Evolutionary conservation across 345 rosid genomes (phyloP), one percentile per base, ranked within the genome.

Genomic region (Turritis glabra): DNA sequence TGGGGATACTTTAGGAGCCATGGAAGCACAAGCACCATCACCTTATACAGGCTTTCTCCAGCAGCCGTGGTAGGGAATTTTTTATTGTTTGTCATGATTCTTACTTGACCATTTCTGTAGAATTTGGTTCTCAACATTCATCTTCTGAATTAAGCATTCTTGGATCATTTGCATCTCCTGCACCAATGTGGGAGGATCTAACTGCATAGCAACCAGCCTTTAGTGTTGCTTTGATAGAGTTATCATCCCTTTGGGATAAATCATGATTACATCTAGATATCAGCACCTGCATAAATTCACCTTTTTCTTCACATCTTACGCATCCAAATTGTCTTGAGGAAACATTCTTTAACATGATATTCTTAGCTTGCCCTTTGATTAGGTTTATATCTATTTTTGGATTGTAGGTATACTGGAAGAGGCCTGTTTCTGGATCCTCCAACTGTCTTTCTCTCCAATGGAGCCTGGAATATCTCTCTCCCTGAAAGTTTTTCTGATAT

Each of bases 1-100:
- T 79, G 99, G 97, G 60, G 99, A 92, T 78, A 95, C 99, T 62
- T 86, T 92, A 81, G 97, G 97, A 82, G 97, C 97, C 35, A 95
- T 95, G 99, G 99, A 92, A 86, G 99, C 98, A 57, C 99, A 90
- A 84, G 92, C 97, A 23, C 97, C 98, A 50, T 88, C 98, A 32
- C 70, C 92, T 69, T 95, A 85, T 78, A 95, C 98, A 7, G 87
- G 94, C 82, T 92, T 92, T 70, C 86, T 90, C 48, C 98, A 90
- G 84, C 99, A 95, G 80, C 99, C 98, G 43, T 95, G 98, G 98
- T 89, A 85, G 43, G 19, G 51, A 21, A 5, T 47, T 54, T 43
- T 63, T 47, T 19, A 0, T 77, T 12, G 38, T 30, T 27, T 13
- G 3, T 19, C 25, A 77, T 50, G 46, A 27, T 33, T 71, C 37